phyloP scores from a whole-genome alignment of 2,329 filamentous ascomycete species.

The Aspergillus transmontanensis region DNA sequence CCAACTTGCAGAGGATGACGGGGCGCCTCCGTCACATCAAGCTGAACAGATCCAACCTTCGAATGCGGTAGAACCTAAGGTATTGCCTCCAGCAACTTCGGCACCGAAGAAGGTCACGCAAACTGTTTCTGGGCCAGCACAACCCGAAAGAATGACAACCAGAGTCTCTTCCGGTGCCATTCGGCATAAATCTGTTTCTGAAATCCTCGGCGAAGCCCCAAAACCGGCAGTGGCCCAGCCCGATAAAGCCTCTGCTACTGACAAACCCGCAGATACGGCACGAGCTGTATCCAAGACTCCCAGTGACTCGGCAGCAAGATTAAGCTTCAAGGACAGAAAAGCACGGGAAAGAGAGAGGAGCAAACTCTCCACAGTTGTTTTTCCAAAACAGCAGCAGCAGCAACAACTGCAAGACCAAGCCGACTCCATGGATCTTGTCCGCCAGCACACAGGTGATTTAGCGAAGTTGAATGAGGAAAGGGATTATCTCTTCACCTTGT shows the following conservation, averaged over 20 bases:
- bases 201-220: slow-evolving; percentile 67
- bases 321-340: slow-evolving; percentile 53
- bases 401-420: slow-evolving; percentile 53
- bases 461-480: slow-evolving; percentile 46
- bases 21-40: slow-evolving; percentile 18
- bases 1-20: slow-evolving; percentile 14
- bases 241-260: slow-evolving; percentile 42
- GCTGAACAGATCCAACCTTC: slow-evolving; percentile 16
- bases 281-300: slow-evolving; percentile 19
- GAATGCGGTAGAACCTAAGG: slow-evolving; percentile 17
- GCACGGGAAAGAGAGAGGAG: slow-evolving; percentile 61
- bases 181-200: slow-evolving; percentile 71
- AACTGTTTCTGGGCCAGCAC: slow-evolving; percentile 28
- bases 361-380: slow-evolving; percentile 74
- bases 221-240: slow-evolving; percentile 36
- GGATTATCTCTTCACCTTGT: slow-evolving; percentile 67
- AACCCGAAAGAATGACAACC: slow-evolving; percentile 64
- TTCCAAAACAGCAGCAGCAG: slow-evolving; percentile 66
- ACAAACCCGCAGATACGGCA: slow-evolving; percentile 30
- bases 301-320: slow-evolving; percentile 39
- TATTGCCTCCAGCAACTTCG: slow-evolving; percentile 17
- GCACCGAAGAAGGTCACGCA: slow-evolving; percentile 31
- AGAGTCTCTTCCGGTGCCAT: slow-evolving; percentile 71
- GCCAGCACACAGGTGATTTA: slow-evolving; percentile 51
- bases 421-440: slow-evolving; percentile 40